Conservation (phyloP, 441 rosid genomes). For the Eutrema salsugineum region DNA sequence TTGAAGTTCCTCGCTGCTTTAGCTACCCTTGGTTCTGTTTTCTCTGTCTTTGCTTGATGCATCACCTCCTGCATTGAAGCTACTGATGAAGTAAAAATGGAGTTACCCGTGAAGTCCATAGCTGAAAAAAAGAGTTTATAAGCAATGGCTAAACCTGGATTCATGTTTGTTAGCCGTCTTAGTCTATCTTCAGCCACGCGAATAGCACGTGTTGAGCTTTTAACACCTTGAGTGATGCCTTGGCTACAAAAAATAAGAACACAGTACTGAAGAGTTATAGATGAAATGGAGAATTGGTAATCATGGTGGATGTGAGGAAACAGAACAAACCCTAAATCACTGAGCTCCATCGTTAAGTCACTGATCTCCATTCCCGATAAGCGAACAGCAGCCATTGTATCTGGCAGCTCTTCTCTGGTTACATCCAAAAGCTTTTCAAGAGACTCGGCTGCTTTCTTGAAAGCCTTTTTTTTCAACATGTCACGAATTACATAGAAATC, state of each 20-base stretch:
- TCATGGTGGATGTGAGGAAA: background rate
- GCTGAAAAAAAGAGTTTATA: background rate
- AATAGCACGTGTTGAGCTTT: slow-evolving; percentile 71
- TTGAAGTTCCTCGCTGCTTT: slow-evolving; percentile 48
- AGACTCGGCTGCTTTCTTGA: slow-evolving; percentile 85
- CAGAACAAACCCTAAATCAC: slow-evolving; percentile 68
- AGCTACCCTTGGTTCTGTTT: slow-evolving; percentile 54
- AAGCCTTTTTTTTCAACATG: slow-evolving; percentile 41
- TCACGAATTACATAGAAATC: background rate
- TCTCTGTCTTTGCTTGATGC: slow-evolving; percentile 36
- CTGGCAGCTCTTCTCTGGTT: slow-evolving; percentile 84
- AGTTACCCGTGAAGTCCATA: slow-evolving; percentile 34
- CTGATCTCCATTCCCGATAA: slow-evolving; percentile 93
- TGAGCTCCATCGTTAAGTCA: slow-evolving; percentile 87
- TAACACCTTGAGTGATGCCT: slow-evolving; percentile 82
- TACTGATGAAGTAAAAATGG: slow-evolving; percentile 56
- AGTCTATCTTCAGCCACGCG: slow-evolving; percentile 83
- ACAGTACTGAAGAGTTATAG: background rate
- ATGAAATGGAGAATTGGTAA: background rate
- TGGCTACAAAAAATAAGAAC: slow-evolving; percentile 42
- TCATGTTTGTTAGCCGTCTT: slow-evolving; percentile 46
- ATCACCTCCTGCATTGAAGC: slow-evolving; percentile 65
- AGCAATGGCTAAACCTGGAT: slow-evolving; percentile 44
- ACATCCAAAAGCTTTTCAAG: slow-evolving; percentile 82
- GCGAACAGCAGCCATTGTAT: slow-evolving; percentile 88